phyloP scores from a whole-genome alignment of 805 yeast species.

The Danielia reshetovae region DNA sequence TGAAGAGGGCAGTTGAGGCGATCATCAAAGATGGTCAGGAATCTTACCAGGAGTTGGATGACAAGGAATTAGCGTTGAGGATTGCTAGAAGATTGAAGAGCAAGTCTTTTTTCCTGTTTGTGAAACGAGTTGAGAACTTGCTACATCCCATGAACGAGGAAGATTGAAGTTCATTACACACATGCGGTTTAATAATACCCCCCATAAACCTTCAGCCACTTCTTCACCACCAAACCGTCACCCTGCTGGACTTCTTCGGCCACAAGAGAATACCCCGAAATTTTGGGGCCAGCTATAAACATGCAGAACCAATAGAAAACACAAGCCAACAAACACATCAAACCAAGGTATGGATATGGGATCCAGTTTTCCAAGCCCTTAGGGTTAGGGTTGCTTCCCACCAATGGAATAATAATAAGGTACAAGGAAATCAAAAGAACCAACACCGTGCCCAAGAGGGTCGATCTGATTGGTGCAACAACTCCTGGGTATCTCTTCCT shows the following conservation, averaged over 20 bases:
- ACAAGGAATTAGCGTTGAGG: conserved; percentile 12
- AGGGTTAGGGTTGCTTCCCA: conserved; percentile 36
- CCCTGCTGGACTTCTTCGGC: conserved; percentile 38
- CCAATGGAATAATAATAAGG: conserved; percentile 49
- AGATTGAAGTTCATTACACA: neutral
- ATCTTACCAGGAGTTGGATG: conserved; percentile 6
- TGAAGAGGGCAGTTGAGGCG: conserved; percentile 2
- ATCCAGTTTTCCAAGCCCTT: conserved; percentile 41
- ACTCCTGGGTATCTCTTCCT: conserved; percentile 47
- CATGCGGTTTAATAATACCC: neutral
- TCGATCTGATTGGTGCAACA: conserved; percentile 50
- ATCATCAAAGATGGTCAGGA: conserved; percentile 6
- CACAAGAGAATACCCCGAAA: conserved; percentile 43
- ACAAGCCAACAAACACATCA: conserved; percentile 40
- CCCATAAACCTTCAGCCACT: conserved; percentile 45
- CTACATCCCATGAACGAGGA: conserved; percentile 3
- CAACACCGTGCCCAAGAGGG: conserved; percentile 43
- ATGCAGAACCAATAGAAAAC: conserved; percentile 52
- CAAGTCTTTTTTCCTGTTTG: conserved; percentile 8
- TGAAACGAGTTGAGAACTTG: conserved; percentile 13
- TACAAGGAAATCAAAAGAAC: conserved; percentile 45
- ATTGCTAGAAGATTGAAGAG: conserved; percentile 12
- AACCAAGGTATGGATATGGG: conserved; percentile 46
- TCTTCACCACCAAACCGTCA: conserved; percentile 57
- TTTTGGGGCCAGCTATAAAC: conserved; percentile 46